These are phyloP conservation scores for Cladorrhinum samala DNA, from an alignment of 495 filamentous ascomycete species.

Conservation along the genomic window DNA sequence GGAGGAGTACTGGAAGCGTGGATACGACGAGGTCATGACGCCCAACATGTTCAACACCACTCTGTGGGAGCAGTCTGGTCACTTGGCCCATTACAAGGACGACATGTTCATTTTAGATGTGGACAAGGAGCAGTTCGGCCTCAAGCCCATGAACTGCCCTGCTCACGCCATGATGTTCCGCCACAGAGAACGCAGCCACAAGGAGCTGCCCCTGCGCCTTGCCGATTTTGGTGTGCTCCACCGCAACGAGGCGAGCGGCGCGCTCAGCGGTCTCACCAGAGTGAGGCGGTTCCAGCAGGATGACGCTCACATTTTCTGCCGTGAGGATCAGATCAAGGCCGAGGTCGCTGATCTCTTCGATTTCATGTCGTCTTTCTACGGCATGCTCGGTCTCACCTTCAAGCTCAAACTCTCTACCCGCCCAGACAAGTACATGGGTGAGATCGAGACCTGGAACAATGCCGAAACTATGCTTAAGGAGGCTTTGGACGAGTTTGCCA, in stretches of 20 bases:
- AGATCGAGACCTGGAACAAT: constrained; percentile 78
- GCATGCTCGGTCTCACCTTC: constrained; percentile 89
- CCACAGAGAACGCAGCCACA: constrained; percentile 63
- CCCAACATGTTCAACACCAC: constrained; percentile 93
- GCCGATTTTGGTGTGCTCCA: constrained; percentile 96
- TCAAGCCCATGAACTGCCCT: constrained; percentile 99
- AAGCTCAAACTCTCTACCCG: constrained; percentile 92
- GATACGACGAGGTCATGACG: constrained; percentile 89
- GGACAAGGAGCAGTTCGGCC: constrained; percentile 77
- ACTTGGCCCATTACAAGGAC: constrained; percentile 92
- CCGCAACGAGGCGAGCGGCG: constrained; percentile 89
- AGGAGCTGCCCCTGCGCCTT: constrained; percentile 80
- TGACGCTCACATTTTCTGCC: constrained; percentile 75
- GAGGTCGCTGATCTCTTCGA: constrained; percentile 88
- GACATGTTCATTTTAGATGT: constrained; percentile 94
- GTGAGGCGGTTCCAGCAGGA: constrained; percentile 93
- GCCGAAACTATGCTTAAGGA: constrained; percentile 73
- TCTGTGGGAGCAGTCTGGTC: constrained; percentile 90
- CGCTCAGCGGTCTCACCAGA: constrained; percentile 81
- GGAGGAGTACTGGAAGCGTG: constrained; percentile 85
- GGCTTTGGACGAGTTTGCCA: constrained; percentile 70
- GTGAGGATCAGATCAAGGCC: constrained; percentile 55
- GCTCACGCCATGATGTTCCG: constrained; percentile 34
- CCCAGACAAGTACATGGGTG: constrained; percentile 85
- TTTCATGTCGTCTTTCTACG: constrained; percentile 77